Evolutionary conservation across 148 eudicot species (phyloP), one percentile per base, ranked within the genome.

Genomic region (Rhododendron williamsianum): DNA sequence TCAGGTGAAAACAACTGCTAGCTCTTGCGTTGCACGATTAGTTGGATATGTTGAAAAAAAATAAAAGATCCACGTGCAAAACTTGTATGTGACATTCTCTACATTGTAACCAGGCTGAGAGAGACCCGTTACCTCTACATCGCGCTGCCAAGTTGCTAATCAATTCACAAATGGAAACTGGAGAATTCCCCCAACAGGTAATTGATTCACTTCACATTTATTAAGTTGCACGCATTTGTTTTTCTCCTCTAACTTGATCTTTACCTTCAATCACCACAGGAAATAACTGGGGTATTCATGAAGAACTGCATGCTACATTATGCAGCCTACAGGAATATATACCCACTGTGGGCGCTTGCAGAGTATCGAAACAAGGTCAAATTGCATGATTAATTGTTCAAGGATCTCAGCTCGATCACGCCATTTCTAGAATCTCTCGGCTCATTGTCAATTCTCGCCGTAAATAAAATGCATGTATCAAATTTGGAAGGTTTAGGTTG

Each of bases 181-280:
- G 92, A n/a, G 92, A 90, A 76, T 90, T 88, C 52, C 92, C 92
- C 0, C 92, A 90, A 72, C 84, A 90, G 92, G 92, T 89, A 85
- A 84, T 56, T 8, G 2, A 71, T 16, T 67, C 41, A 9, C 19
- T 83, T 30, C 15, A 25, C 36, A 4, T 33, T 56, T 43, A 21
- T 9, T 18, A 3, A 7, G 3, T 19, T 5, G 4, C 18, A 33
- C 23, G 13, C n/a, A 7, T 0, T 21, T 8, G 0, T 19, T 35
- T 80, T 21, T 18, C 15, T n/a, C 21, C 8, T 33, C 12, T 9
- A 18, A 33, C 7, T 52, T 33, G 27, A 48, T 19, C 36, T 15
- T 6, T 7, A 30, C 38, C 19, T 71, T 30, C 1, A 43, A n/a
- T 41, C 6, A 23, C 80, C n/a, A 11, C 90, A 90, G 92, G 90